Conservation (phyloP, 495 filamentous ascomycete species). For the Penicillium cinerascens region DNA sequence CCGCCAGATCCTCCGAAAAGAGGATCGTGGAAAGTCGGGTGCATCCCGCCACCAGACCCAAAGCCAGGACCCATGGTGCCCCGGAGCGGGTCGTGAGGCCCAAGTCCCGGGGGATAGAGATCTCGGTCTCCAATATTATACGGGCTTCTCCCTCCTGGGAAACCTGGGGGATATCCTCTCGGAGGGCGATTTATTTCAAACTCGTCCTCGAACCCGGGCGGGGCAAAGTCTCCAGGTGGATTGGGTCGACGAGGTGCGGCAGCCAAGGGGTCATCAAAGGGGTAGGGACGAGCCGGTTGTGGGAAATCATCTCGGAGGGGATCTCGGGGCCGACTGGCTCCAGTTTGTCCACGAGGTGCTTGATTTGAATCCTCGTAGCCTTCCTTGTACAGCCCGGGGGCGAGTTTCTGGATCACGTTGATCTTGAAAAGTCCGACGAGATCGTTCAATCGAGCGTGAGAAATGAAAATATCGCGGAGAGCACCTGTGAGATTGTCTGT, state of each 20-base stretch:
- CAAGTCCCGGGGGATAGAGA: slow-evolving; percentile 82
- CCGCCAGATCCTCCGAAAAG: slow-evolving; percentile 66
- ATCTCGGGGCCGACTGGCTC: slow-evolving; percentile 38
- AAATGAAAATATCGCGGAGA: slow-evolving; percentile 72
- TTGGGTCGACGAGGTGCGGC: slow-evolving; percentile 58
- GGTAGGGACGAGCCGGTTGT: slow-evolving; percentile 60
- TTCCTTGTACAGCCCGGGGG: slow-evolving; percentile 69
- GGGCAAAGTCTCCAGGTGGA: slow-evolving; percentile 74
- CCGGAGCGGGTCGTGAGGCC: slow-evolving; percentile 76
- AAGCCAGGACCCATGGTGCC: slow-evolving; percentile 57
- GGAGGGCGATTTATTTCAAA: slow-evolving; percentile 74
- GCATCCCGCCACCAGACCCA: slow-evolving; percentile 73
- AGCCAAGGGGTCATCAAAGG: slow-evolving; percentile 66
- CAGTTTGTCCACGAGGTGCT: slow-evolving; percentile 25
- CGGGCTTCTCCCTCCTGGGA: slow-evolving; percentile 49
- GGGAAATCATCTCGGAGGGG: slow-evolving; percentile 54
- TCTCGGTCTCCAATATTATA: slow-evolving; percentile 77
- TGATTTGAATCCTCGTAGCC: slow-evolving; percentile 61
- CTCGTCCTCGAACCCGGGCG: slow-evolving; percentile 92
- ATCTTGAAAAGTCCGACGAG: slow-evolving; percentile 65
- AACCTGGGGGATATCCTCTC: slow-evolving; percentile 44
- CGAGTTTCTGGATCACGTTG: slow-evolving; percentile 74
- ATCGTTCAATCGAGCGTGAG: slow-evolving; percentile 60
- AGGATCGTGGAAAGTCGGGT: slow-evolving; percentile 92
- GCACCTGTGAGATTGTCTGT: slow-evolving; percentile 34